A percentile compares a stretch with the other conserved stretches of the same genome.
These are phyloP conservation scores for Beauveria rudraprayagi DNA, from an alignment of 2,329 filamentous ascomycete genomes.

Conservation along the genomic window DNA sequence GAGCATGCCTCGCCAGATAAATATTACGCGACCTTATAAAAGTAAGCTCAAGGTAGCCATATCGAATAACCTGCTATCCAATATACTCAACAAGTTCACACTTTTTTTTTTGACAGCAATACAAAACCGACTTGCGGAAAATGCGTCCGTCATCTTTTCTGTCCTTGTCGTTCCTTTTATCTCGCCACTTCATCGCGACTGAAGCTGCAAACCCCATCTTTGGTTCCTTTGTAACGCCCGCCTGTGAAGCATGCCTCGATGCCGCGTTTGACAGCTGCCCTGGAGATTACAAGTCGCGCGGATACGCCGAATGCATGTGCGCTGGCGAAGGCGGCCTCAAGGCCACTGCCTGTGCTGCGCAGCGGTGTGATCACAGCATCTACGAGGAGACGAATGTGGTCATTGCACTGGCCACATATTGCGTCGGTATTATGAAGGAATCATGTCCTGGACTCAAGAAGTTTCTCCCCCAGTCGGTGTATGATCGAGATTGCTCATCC, in stretches of 20 bases:
- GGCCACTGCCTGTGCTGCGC: background rate
- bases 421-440: background rate
- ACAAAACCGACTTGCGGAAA: background rate
- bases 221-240: background rate
- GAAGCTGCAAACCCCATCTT: background rate
- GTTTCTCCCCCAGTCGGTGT: background rate
- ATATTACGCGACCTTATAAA: background rate
- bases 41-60: background rate
- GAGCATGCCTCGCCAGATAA: background rate
- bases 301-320: background rate
- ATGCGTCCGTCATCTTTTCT: background rate
- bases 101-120: background rate
- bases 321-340: background rate
- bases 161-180: background rate
- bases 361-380: background rate
- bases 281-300: background rate
- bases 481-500: background rate
- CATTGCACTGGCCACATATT: background rate
- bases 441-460: background rate
- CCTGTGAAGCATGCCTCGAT: background rate
- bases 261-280: background rate
- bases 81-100: background rate
- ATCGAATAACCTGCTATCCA: background rate
- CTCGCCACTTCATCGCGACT: background rate
- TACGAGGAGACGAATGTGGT: background rate